A percentile compares a stretch with the other conserved stretches of the same genome.
phyloP scores from a whole-genome alignment of 805 yeast genomes.

The Kodamaea restingae region DNA sequence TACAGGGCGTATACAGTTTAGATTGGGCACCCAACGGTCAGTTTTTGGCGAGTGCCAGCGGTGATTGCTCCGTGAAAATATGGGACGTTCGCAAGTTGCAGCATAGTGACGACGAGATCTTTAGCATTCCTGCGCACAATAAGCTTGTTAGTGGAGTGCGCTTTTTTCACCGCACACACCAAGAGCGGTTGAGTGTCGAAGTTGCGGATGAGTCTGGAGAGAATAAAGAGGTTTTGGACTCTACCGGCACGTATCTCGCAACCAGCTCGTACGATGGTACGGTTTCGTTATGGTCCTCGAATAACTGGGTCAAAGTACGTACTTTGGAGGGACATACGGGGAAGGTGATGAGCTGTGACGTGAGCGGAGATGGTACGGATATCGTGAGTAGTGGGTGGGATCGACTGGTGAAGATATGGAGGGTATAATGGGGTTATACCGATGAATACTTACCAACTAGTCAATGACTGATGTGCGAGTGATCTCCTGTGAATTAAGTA shows the following conservation, averaged over 20 bases:
- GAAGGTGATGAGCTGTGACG: conserved; percentile 68
- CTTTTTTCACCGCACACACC: conserved; percentile 36
- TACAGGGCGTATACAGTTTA: conserved; percentile 61
- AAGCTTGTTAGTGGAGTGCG: conserved; percentile 65
- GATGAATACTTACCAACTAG: too few relatives aligned
- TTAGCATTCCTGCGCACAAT: conserved; percentile 68
- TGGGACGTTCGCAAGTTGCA: conserved; percentile 72
- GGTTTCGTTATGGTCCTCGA: conserved; percentile 58
- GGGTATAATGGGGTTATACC: not conserved
- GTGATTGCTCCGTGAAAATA: conserved; percentile 71
- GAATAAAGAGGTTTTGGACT: conserved; percentile 25
- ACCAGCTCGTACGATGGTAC: conserved; percentile 71
- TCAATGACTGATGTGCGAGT: too few relatives aligned
- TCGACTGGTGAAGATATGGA: conserved; percentile 67
- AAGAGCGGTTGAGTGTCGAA: conserved; percentile 14
- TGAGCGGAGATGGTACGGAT: conserved; percentile 36
- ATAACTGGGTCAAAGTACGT: conserved; percentile 60
- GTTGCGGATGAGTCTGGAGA: conserved; percentile 28
- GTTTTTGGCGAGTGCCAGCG: conserved; percentile 77
- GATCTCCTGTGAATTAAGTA: too few relatives aligned
- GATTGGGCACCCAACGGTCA: conserved; percentile 78
- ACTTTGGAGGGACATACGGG: conserved; percentile 56
- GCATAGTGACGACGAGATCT: conserved; percentile 29
- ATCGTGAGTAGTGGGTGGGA: conserved; percentile 82
- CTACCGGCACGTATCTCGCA: conserved; percentile 46